Evolutionary conservation across 495 filamentous ascomycete genomes (phyloP).

Genomic region (Aspergillus sclerotioniger): DNA sequence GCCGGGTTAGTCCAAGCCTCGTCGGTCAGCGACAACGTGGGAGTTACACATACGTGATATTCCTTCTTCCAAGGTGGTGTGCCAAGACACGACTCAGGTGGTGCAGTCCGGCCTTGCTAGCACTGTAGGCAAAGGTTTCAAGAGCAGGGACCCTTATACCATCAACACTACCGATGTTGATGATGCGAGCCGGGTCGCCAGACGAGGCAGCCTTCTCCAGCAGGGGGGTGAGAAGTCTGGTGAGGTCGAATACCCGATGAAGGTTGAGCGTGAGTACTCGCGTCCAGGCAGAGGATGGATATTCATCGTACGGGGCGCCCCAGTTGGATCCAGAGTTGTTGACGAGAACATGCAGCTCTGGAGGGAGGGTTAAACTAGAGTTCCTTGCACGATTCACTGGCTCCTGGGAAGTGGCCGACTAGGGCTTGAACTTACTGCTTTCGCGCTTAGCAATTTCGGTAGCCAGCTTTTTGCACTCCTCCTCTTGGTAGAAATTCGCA

Average conservation of each 20-base stretch:
- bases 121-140: constrained; percentile 75
- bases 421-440: constrained; percentile 42
- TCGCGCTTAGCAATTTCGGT: constrained; percentile 63
- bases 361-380: not conserved
- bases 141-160: constrained; percentile 64
- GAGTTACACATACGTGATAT: constrained; percentile 56
- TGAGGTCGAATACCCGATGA: constrained; percentile 75
- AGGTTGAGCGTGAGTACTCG: constrained; percentile 78
- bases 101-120: constrained; percentile 70
- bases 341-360: constrained; percentile 70
- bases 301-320: constrained; percentile 66
- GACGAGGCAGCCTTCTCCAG: constrained; percentile 54
- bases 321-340: constrained; percentile 78
- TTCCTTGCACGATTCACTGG: not conserved
- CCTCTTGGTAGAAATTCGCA: constrained; percentile 72
- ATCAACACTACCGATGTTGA: constrained; percentile 74
- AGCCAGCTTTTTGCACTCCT: constrained; percentile 63
- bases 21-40: not conserved
- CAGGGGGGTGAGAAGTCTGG: constrained; percentile 68
- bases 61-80: constrained; percentile 63
- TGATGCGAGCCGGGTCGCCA: constrained; percentile 60
- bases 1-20: constrained; percentile 7
- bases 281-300: constrained; percentile 66
- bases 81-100: constrained; percentile 74
- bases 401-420: not conserved